phyloP scores from a whole-genome alignment of 768 basidiomycete genomes.

The Lactifluus subvellereus region DNA sequence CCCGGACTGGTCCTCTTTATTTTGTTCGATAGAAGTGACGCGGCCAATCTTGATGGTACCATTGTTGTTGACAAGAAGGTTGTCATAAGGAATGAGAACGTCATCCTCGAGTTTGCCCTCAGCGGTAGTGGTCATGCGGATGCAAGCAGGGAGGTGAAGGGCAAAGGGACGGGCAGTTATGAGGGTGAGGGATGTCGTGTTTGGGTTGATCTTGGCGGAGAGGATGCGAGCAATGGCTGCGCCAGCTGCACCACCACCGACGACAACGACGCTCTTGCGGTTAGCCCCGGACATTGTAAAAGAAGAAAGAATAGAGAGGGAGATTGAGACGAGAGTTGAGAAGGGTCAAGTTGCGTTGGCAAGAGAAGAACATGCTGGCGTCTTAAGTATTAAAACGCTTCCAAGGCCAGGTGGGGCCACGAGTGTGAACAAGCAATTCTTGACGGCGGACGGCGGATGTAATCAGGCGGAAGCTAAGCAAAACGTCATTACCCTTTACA shows the following conservation, averaged over 20 bases:
- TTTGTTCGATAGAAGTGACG: constrained; percentile 11
- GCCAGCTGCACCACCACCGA: constrained; percentile 57
- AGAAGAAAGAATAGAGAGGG: not conserved
- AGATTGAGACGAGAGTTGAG: not conserved
- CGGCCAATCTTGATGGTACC: constrained; percentile 20
- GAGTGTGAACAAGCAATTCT: no score
- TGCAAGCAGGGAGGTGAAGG: constrained; percentile 43
- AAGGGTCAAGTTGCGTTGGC: not conserved
- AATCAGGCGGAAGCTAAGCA: no score
- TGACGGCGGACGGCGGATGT: no score
- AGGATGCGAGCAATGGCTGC: constrained; percentile 41
- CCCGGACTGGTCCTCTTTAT: constrained; percentile 6
- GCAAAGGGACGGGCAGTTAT: constrained; percentile 48
- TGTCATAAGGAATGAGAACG: constrained; percentile 19
- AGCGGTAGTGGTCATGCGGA: constrained; percentile 48
- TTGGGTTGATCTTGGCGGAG: constrained; percentile 43
- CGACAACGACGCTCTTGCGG: constrained; percentile 39
- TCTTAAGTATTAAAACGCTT: not conserved
- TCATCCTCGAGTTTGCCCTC: constrained; percentile 33
- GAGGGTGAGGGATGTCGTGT: constrained; percentile 47
- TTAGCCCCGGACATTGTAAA: constrained; percentile 7
- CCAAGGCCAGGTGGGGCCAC: not conserved
- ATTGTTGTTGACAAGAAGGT: constrained; percentile 15
- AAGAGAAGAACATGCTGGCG: not conserved
- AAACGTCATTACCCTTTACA: no score